Evolutionary conservation across 78 protist species (phyloP).

Genomic region (Dictyostelium brefeldianum): DNA sequence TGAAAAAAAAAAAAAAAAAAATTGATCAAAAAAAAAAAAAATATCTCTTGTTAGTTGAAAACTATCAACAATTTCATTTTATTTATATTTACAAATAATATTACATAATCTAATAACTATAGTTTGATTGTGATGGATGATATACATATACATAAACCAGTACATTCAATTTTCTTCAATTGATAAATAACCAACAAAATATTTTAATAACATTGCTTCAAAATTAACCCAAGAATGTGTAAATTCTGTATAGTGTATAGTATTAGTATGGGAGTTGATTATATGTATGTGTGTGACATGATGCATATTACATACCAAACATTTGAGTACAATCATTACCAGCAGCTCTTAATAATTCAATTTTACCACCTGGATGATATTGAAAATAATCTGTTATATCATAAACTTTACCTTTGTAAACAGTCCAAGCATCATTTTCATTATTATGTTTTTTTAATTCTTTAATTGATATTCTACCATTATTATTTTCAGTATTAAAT

Average conservation of each 20-base stretch:
- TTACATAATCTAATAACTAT: no score
- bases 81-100: no score
- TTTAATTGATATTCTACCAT: slow-evolving; percentile 23
- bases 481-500: not conserved
- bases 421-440: slow-evolving; percentile 85
- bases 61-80: no score
- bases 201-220: slow-evolving; percentile 67
- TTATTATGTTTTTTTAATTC: slow-evolving; percentile 79
- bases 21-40: slow-evolving; percentile 1
- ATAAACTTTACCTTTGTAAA: slow-evolving; percentile 86
- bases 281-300: not conserved
- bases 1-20: slow-evolving; percentile 4
- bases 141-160: not conserved
- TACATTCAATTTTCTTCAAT: not conserved
- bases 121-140: no score
- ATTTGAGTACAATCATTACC: slow-evolving; percentile 87
- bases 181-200: slow-evolving; percentile 39
- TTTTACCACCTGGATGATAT: slow-evolving; percentile 91
- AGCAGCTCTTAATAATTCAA: slow-evolving; percentile 71
- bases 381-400: slow-evolving; percentile 82
- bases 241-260: slow-evolving; percentile 11
- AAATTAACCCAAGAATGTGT: slow-evolving; percentile 78
- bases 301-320: slow-evolving; percentile 41
- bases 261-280: not conserved
- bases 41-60: no score